Evolutionary conservation across 305 asterid genomes (phyloP).

Genomic region (Salvia sclarea): DNA sequence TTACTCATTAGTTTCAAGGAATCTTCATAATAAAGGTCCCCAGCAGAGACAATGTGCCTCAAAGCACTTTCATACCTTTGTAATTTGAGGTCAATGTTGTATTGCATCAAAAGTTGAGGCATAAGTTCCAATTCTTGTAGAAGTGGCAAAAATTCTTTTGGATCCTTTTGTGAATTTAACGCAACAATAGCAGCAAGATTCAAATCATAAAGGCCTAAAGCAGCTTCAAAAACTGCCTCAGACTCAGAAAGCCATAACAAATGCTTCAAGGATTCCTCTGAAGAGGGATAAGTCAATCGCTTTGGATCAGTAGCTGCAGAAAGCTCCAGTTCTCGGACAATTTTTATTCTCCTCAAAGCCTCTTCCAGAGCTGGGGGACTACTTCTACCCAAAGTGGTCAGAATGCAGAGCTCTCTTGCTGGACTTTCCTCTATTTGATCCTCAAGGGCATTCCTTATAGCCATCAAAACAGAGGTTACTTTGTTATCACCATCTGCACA

Average conservation of each 20-base stretch:
- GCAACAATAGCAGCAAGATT: slow-evolving; percentile 98
- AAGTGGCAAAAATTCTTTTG: slow-evolving; percentile 92
- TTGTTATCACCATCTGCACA: slow-evolving; percentile 49
- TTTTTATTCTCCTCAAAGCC: slow-evolving; percentile 78
- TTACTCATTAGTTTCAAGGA: slow-evolving; percentile 63
- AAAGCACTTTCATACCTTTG: slow-evolving; percentile 77
- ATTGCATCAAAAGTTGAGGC: slow-evolving; percentile 72
- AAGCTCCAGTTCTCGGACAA: slow-evolving; percentile 79
- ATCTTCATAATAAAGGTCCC: slow-evolving; percentile 73
- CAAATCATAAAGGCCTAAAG: slow-evolving; percentile 94
- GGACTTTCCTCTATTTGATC: slow-evolving; percentile 66
- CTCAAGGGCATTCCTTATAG: slow-evolving; percentile 82
- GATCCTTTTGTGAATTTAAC: slow-evolving; percentile 89
- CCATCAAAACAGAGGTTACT: slow-evolving; percentile 57
- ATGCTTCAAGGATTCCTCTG: slow-evolving; percentile 96
- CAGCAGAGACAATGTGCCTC: slow-evolving; percentile 78
- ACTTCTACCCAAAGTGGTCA: slow-evolving; percentile 85
- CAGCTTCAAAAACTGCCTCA: slow-evolving; percentile 88
- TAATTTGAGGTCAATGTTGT: slow-evolving; percentile 82
- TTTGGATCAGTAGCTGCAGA: slow-evolving; percentile 56
- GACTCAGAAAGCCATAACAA: slow-evolving; percentile 86
- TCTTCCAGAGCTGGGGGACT: slow-evolving; percentile 88
- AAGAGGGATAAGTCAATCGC: slow-evolving; percentile 59
- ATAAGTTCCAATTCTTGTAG: slow-evolving; percentile 75
- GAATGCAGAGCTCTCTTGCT: slow-evolving; percentile 88